Base-by-base conservation (phyloP, 805 yeast genomes). In the Cyberlindnera mrakii region DNA sequence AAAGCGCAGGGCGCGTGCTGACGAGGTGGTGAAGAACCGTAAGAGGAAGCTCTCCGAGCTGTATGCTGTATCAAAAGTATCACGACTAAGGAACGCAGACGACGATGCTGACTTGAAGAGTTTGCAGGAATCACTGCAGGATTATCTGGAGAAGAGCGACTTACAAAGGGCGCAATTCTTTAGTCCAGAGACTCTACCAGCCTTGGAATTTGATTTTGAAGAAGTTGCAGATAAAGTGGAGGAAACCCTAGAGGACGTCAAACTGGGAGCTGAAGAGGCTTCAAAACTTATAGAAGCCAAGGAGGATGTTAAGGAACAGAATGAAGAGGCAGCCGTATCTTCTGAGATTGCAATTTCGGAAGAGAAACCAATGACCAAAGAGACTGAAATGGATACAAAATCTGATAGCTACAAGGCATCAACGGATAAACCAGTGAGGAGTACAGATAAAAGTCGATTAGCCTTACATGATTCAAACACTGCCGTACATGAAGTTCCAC, bases 41-140 rank as follows among this genome's bases (percentile, higher is more conserved):
- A 78, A 78, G 52, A 64, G 80, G 23, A 78, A 77, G 53, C 65
- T 82, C 19, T 70, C 82, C 2, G 85, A 81, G 58, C 63, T 82
- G 15, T 82, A 77, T 55, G 75, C 80, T 49, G 72, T 82, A 13
- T 68, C 85, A 10, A 60, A 77, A 46, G 60, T 77, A 40, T 77
- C 80, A 16, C 64, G 68, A 44, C 57, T 74, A 43, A 44, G 67
- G 37, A 53, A 60, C 5, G 50, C 65, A 56, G 50, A 69, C 70
- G 45, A 67, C 54, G 46, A 67, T 52, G 39, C 68, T 54, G 33
- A 15, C 8, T 66, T 48, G 42, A 57, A 57, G 44, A 67, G 52
- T 49, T 65, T 61, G 20, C 72, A 67, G 48, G 69, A 63, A 53
- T 69, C 59, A 37, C 61, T 66, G 43, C 63, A 55, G 61, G 63